Conservation (phyloP, 202 grass and related monocot genomes). For the Cymbopogon flexuosus region DNA sequence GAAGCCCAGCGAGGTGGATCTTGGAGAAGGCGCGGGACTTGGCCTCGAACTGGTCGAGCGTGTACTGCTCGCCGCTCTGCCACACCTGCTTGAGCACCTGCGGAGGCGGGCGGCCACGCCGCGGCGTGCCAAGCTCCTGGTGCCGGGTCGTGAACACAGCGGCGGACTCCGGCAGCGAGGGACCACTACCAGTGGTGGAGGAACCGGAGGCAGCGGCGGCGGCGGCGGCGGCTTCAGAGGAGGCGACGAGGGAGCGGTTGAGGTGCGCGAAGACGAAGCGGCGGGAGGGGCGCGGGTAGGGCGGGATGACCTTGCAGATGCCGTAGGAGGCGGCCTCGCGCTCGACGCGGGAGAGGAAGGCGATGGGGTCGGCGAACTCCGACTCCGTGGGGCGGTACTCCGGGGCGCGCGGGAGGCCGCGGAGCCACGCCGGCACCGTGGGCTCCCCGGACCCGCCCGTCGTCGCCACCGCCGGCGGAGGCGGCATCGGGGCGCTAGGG, state of each 20-base stretch:
- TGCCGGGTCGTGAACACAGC: constrained; percentile 74
- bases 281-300: constrained; percentile 67
- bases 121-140: constrained; percentile 74
- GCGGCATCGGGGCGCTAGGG: constrained; percentile 36
- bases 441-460: constrained; percentile 11
- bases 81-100: constrained; percentile 81
- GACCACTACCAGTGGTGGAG: not conserved
- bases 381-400: constrained; percentile 97
- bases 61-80: constrained; percentile 93
- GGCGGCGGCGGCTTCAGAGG: not conserved
- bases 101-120: constrained; percentile 33
- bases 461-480: constrained; percentile 10
- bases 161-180: not conserved
- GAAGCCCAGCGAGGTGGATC: constrained; percentile 47
- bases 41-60: constrained; percentile 78
- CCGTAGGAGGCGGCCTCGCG: constrained; percentile 71
- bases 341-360: constrained; percentile 88
- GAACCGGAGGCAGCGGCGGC: not conserved
- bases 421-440: constrained; percentile 64
- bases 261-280: constrained; percentile 80
- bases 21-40: constrained; percentile 77
- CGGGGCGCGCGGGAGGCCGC: constrained; percentile 68
- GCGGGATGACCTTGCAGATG: constrained; percentile 99
- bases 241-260: constrained; percentile 62
- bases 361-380: constrained; percentile 95